Percentiles rank a stretch among this genome's conserved stretches.
phyloP scores from a whole-genome alignment of 768 basidiomycete species.

The Psilocybe azurescens region DNA sequence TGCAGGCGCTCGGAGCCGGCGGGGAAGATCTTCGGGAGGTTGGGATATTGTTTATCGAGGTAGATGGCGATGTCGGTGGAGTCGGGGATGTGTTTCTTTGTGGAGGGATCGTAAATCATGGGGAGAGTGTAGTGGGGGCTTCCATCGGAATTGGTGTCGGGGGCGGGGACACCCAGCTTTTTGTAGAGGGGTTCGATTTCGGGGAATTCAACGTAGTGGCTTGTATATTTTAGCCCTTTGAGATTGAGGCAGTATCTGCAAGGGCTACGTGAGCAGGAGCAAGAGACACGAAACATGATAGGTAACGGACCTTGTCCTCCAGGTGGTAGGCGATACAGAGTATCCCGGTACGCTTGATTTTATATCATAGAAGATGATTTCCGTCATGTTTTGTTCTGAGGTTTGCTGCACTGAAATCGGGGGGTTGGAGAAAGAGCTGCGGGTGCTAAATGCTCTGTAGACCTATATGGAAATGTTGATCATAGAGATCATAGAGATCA shows the following conservation, averaged over 20 bases:
- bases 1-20: constrained; percentile 14
- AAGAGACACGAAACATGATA: neutral
- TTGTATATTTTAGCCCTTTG: neutral
- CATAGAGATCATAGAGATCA: neutral
- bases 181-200: neutral
- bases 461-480: neutral
- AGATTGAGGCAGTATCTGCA: neutral
- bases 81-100: constrained; percentile 39
- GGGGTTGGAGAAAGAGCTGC: neutral
- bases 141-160: neutral
- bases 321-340: neutral
- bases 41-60: constrained; percentile 53
- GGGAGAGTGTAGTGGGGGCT: constrained; percentile 35
- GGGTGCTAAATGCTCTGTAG: neutral
- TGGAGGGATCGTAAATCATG: constrained; percentile 48
- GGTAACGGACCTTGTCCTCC: neutral
- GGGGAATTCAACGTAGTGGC: neutral
- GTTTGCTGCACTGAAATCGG: neutral
- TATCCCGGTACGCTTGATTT: neutral
- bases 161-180: neutral
- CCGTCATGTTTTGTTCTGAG: neutral
- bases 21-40: constrained; percentile 42
- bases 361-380: neutral
- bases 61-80: constrained; percentile 51
- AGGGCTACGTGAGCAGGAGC: neutral